These are phyloP conservation scores for Claviceps sp. DNA, from an alignment of 2,329 filamentous ascomycete species.

Conservation along the genomic window DNA sequence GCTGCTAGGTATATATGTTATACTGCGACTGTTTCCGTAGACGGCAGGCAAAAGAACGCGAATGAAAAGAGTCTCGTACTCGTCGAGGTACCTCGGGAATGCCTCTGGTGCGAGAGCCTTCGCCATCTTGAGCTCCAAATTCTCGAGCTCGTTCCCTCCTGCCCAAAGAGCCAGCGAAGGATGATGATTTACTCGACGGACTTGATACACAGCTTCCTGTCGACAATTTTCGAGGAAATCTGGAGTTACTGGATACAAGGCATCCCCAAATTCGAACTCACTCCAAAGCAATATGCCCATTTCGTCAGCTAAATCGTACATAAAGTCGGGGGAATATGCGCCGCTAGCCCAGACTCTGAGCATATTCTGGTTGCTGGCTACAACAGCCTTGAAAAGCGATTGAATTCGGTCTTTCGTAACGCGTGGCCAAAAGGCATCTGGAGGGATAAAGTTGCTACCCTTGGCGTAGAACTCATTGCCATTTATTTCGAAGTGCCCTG, in stretches of 20 bases:
- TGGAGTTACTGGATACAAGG: constrained; percentile 41
- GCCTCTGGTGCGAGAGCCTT: constrained; percentile 26
- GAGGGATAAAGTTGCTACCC: constrained; percentile 10
- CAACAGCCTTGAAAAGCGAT: constrained; percentile 33
- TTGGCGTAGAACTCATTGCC: constrained; percentile 47
- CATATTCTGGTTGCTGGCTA: constrained; percentile 48
- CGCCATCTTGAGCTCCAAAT: constrained; percentile 32
- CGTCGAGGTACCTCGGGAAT: constrained; percentile 18
- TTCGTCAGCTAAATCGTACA: constrained; percentile 50
- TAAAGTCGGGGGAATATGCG: constrained; percentile 46
- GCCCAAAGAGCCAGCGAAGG: constrained; percentile 41
- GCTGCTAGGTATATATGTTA: constrained; percentile 47
- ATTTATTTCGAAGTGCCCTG: constrained; percentile 51
- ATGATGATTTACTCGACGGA: constrained; percentile 47
- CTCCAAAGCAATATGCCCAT: constrained; percentile 48
- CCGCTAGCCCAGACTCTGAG: constrained; percentile 48
- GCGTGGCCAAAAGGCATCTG: constrained; percentile 17
- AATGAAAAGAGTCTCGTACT: constrained; percentile 47
- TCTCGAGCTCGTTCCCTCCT: constrained; percentile 48
- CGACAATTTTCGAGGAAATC: constrained; percentile 42
- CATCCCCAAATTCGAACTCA: constrained; percentile 49
- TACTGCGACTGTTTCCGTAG: constrained; percentile 43
- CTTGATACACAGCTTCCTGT: constrained; percentile 44
- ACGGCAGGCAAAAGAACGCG: constrained; percentile 40
- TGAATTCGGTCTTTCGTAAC: constrained; percentile 39